phyloP scores from a whole-genome alignment of 495 filamentous ascomycete species.

The Penicillium crystallinum region DNA sequence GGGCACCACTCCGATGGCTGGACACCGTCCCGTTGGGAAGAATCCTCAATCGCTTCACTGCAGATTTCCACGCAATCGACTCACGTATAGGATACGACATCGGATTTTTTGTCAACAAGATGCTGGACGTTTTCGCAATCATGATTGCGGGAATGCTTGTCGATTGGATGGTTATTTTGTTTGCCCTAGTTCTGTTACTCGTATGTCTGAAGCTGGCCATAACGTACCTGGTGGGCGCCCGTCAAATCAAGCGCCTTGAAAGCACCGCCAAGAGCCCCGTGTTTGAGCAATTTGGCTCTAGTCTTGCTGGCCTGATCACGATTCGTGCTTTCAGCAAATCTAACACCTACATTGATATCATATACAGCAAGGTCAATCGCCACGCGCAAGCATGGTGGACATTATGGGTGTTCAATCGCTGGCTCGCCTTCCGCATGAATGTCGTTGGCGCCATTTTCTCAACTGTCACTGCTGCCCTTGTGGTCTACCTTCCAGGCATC shows the following conservation, averaged over 20 bases:
- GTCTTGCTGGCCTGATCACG: conserved; percentile 65
- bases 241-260: conserved; percentile 73
- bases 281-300: conserved; percentile 69
- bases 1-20: conserved; percentile 68
- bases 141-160: conserved; percentile 31
- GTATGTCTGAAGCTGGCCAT: conserved; percentile 54
- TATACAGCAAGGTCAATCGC: conserved; percentile 62
- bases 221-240: conserved; percentile 61
- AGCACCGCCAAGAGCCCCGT: conserved; percentile 68
- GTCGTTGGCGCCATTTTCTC: conserved; percentile 68
- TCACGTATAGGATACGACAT: conserved; percentile 57
- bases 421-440: conserved; percentile 69
- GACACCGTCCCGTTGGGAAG: conserved; percentile 77
- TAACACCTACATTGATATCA: conserved; percentile 57
- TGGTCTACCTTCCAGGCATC: conserved; percentile 58
- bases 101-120: conserved; percentile 48
- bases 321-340: conserved; percentile 69
- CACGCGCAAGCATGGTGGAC: conserved; percentile 60
- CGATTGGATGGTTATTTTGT: conserved; percentile 26
- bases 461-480: conserved; percentile 55
- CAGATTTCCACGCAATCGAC: conserved; percentile 71
- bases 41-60: conserved; percentile 73
- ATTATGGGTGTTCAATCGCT: conserved; percentile 65
- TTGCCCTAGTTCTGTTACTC: conserved; percentile 20
- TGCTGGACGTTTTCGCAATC: conserved; percentile 26